Conservation (phyloP, 2,329 filamentous ascomycete species). For the Aureobasidium sp. region DNA sequence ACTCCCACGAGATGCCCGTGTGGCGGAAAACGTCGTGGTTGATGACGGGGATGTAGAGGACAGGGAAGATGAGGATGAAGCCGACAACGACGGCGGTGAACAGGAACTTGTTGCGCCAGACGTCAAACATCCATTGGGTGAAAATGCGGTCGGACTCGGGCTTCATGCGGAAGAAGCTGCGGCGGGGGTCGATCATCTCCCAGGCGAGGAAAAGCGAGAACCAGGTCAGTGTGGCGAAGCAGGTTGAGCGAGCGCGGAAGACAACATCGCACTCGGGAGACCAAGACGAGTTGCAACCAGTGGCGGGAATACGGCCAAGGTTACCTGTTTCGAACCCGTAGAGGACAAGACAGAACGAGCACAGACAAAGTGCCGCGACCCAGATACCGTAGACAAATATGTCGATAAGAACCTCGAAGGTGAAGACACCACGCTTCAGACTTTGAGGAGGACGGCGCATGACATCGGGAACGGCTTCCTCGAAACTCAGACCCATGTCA, state of each 20-base stretch:
- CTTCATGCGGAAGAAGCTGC: constrained; percentile 68
- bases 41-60: constrained; percentile 57
- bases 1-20: constrained; percentile 57
- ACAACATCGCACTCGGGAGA: constrained; percentile 49
- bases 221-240: constrained; percentile 67
- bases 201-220: constrained; percentile 68
- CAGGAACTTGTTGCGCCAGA: constrained; percentile 63
- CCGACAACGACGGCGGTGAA: constrained; percentile 37
- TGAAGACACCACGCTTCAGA: constrained; percentile 61
- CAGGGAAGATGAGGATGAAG: constrained; percentile 38
- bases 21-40: constrained; percentile 60
- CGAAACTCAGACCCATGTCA: constrained; percentile 79
- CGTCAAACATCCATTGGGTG: constrained; percentile 57
- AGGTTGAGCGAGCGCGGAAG: constrained; percentile 63
- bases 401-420: constrained; percentile 65
- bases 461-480: constrained; percentile 64
- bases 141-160: constrained; percentile 51
- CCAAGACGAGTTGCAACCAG: constrained; percentile 52
- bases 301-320: constrained; percentile 36
- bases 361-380: constrained; percentile 60
- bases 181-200: constrained; percentile 66
- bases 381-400: constrained; percentile 71
- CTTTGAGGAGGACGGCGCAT: constrained; percentile 73
- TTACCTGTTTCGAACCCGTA: constrained; percentile 54
- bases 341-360: constrained; percentile 54